Percentiles rank a stretch among this genome's conserved stretches.
These are phyloP conservation scores for Luvunga scandens DNA, from an alignment of 345 rosid species.

Conservation along the genomic window DNA sequence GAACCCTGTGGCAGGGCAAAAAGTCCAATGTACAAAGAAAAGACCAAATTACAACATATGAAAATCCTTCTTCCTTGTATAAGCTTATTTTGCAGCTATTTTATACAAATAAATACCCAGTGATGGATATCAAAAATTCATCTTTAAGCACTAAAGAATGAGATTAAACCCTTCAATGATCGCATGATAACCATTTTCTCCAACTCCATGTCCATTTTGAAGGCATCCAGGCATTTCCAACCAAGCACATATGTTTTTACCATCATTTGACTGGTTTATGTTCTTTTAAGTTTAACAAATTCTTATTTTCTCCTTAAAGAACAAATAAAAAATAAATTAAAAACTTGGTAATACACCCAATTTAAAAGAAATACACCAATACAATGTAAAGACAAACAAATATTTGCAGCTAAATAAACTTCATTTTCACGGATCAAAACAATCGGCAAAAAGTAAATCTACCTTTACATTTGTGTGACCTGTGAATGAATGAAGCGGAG, in stretches of 20 bases:
- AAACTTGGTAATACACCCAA: background rate
- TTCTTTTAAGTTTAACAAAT: background rate
- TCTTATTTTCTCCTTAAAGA: background rate
- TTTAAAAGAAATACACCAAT: background rate
- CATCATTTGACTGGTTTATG: background rate
- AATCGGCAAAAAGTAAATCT: constrained; percentile 15
- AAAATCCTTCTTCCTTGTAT: background rate
- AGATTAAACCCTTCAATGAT: background rate
- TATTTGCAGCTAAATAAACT: background rate
- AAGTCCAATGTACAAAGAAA: background rate
- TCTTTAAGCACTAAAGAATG: constrained; percentile 6
- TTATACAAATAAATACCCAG: background rate
- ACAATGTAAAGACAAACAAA: background rate
- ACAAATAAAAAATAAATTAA: no score
- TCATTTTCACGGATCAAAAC: background rate
- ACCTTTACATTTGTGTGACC: constrained; percentile 94
- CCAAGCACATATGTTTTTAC: background rate
- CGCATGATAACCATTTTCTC: background rate
- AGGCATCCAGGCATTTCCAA: background rate
- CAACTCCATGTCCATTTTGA: background rate
- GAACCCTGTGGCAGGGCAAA: background rate
- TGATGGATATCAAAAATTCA: background rate
- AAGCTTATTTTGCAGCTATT: background rate
- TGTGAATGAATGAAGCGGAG: constrained; percentile 76
- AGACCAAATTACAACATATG: background rate